Evolutionary conservation across 2,329 filamentous ascomycete species (phyloP).

Genomic region (Torrubiella hemipterigena): DNA sequence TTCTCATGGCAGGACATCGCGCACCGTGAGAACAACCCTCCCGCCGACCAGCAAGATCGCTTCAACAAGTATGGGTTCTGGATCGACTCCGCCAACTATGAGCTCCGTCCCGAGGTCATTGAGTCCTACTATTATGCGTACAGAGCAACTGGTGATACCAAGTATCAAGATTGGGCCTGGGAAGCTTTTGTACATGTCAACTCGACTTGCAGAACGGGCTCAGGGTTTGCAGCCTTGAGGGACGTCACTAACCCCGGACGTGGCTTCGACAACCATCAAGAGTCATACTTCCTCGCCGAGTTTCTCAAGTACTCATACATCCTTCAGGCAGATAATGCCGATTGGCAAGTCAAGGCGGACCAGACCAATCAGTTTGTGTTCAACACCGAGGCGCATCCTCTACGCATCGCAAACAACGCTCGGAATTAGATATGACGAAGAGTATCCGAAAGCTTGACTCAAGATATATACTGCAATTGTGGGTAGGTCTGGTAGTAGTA

Average conservation of each 20-base stretch:
- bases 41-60: conserved; percentile 37
- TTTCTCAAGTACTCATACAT: conserved; percentile 70
- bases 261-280: conserved; percentile 61
- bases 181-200: conserved; percentile 60
- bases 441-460: too few relatives aligned
- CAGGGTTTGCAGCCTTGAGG: conserved; percentile 50
- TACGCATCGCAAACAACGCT: conserved; percentile 6
- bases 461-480: too few relatives aligned
- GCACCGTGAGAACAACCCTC: conserved; percentile 17
- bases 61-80: conserved; percentile 57
- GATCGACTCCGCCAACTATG: conserved; percentile 45
- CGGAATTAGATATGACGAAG: background rate
- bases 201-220: conserved; percentile 45
- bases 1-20: conserved; percentile 43
- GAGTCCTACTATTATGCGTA: conserved; percentile 77
- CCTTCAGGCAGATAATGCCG: conserved; percentile 46
- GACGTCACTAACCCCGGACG: conserved; percentile 53
- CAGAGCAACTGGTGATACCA: conserved; percentile 55
- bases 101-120: conserved; percentile 63
- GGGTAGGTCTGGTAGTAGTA: too few relatives aligned
- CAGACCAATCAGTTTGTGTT: conserved; percentile 28
- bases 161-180: conserved; percentile 75
- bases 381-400: conserved; percentile 28
- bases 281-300: conserved; percentile 75
- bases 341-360: conserved; percentile 30